Conservation (phyloP, 2,329 filamentous ascomycete genomes). For the Fusarium musae region DNA sequence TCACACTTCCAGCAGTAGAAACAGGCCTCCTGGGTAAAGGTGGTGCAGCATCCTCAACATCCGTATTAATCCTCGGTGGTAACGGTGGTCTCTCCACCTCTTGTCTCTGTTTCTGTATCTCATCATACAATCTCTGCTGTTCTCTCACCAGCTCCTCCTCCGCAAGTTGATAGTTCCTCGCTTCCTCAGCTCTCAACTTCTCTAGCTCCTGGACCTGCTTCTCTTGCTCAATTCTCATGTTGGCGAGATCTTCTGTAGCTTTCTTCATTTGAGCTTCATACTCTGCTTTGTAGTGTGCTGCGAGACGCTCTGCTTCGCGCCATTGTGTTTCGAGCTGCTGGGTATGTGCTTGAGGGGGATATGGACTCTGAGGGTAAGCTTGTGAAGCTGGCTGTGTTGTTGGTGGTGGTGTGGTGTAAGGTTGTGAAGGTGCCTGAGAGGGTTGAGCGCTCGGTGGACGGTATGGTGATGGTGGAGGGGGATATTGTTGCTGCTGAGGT, state of each 20-base stretch:
- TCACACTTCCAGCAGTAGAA: background rate
- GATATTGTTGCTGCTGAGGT: constrained; percentile 8
- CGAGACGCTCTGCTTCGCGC: constrained; percentile 36
- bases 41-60: constrained; percentile 1
- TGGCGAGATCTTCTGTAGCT: constrained; percentile 19
- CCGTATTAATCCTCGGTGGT: constrained; percentile 10
- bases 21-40: constrained; percentile 29
- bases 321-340: constrained; percentile 33
- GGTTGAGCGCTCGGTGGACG: background rate
- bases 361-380: background rate
- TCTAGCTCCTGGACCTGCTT: constrained; percentile 8
- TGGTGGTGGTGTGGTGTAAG: fast-evolving
- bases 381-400: background rate
- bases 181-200: constrained; percentile 14
- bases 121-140: constrained; percentile 27
- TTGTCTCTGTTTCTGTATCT: constrained; percentile 20
- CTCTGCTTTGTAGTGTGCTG: constrained; percentile 36
- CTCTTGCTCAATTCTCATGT: constrained; percentile 10
- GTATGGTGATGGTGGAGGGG: background rate
- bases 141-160: constrained; percentile 27
- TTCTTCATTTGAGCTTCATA: constrained; percentile 23
- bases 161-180: background rate
- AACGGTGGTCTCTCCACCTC: constrained; percentile 5
- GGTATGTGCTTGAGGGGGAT: background rate
- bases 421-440: background rate